Conservation (phyloP, 31 red algal genomes). For the Pterothamnion heteromorphum region DNA sequence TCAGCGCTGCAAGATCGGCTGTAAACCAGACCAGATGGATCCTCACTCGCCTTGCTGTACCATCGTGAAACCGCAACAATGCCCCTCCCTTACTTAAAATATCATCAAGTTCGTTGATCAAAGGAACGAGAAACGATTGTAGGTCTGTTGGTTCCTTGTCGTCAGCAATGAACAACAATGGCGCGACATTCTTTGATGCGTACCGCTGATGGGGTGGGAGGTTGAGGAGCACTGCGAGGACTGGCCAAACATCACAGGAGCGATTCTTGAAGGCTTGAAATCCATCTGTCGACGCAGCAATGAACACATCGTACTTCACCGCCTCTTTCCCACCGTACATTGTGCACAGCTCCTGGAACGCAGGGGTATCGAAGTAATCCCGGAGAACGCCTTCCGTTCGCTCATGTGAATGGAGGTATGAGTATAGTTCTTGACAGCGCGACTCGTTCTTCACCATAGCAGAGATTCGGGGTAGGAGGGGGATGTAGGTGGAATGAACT, state of each 20-base stretch:
- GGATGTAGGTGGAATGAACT: too few species aligned
- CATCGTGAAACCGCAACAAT: slow-evolving; percentile 6
- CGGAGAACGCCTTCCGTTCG: too few species aligned
- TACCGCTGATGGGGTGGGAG: background rate
- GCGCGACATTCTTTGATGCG: background rate
- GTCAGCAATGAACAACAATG: background rate
- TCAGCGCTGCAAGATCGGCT: slow-evolving; percentile 26
- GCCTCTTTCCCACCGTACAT: background rate
- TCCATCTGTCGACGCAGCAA: background rate
- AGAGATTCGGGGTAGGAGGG: too few species aligned
- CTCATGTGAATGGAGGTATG: too few species aligned
- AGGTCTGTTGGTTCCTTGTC: background rate
- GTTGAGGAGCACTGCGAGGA: background rate
- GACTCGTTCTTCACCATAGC: too few species aligned
- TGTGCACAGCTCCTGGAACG: background rate
- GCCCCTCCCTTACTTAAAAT: background rate
- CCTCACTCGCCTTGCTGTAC: background rate
- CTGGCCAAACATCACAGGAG: background rate
- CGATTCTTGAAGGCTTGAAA: background rate
- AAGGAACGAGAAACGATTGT: slow-evolving; percentile 4
- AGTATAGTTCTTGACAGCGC: too few species aligned
- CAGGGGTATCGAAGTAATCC: background rate
- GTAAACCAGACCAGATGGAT: slow-evolving; percentile 43
- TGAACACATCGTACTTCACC: background rate
- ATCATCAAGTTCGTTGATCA: background rate